Conservation (phyloP, 2,329 filamentous ascomycete species). For the Nakataea oryzae region DNA sequence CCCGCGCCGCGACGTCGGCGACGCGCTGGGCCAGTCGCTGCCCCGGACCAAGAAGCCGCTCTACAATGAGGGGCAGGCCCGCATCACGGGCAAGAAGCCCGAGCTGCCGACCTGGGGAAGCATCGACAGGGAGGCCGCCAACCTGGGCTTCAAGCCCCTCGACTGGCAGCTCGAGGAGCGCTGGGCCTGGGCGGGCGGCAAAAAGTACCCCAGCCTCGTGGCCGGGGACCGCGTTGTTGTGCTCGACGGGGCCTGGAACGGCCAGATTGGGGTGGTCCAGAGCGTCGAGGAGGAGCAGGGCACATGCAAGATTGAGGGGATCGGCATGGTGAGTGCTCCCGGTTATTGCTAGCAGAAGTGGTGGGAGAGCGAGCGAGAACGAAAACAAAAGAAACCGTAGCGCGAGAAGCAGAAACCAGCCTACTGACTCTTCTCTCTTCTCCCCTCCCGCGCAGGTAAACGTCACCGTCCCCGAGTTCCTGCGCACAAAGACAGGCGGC, state of each 20-base stretch:
- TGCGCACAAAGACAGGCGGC: conserved; percentile 19
- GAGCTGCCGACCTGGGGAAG: not conserved
- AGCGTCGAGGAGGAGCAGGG: conserved; percentile 43
- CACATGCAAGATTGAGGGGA: conserved; percentile 48
- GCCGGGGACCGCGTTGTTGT: conserved; percentile 73
- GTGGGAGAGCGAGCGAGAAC: no score
- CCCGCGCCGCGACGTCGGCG: conserved; percentile 60
- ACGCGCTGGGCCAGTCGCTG: conserved; percentile 25
- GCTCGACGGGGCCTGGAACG: conserved; percentile 66
- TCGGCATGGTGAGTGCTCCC: conserved; percentile 48
- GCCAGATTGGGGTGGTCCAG: conserved; percentile 68
- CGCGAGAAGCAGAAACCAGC: no score
- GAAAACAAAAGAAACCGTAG: no score
- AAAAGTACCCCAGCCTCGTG: conserved; percentile 49
- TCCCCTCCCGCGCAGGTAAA: conserved; percentile 21
- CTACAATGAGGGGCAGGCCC: not conserved
- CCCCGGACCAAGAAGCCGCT: not conserved
- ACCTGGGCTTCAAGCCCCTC: conserved; percentile 13
- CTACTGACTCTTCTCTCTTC: no score
- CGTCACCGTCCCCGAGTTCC: conserved; percentile 27
- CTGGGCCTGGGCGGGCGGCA: conserved; percentile 44
- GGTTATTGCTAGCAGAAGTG: no score
- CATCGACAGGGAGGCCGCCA: not conserved
- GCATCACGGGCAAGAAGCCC: no score
- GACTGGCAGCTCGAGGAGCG: conserved; percentile 27